A percentile compares a stretch with the other conserved stretches of the same genome.
Conservation (phyloP, 805 yeast genomes). For the Tetrapisispora pingtungensis region DNA sequence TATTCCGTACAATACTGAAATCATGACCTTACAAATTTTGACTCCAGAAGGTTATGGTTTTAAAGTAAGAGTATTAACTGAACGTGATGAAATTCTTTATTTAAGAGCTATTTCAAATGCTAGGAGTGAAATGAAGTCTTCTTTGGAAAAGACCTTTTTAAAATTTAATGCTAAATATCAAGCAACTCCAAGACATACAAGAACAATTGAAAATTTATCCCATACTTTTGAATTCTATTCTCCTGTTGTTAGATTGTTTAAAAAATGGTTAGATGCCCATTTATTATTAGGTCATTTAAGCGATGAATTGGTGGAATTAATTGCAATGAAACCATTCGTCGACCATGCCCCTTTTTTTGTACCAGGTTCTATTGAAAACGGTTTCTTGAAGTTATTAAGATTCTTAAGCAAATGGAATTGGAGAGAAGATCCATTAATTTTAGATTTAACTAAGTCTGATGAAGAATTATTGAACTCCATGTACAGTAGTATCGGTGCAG, state of each 20-base stretch:
- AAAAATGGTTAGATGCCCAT: conserved; percentile 84
- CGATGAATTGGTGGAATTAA: conserved; percentile 73
- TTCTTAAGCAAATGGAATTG: conserved; percentile 86
- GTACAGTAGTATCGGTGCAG: conserved; percentile 21
- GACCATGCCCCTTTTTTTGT: conserved; percentile 77
- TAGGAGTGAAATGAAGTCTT: conserved; percentile 47
- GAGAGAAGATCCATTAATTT: conserved; percentile 75
- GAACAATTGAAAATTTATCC: conserved; percentile 62
- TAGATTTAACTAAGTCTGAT: conserved; percentile 57
- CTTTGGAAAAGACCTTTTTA: conserved; percentile 51
- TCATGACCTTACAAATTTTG: conserved; percentile 51
- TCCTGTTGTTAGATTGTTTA: conserved; percentile 74
- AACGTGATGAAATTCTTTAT: conserved; percentile 70
- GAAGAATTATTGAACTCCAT: conserved; percentile 29
- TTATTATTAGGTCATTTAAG: conserved; percentile 57
- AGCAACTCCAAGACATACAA: conserved; percentile 68
- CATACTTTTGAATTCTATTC: conserved; percentile 65
- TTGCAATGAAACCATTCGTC: conserved; percentile 76
- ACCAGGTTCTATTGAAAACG: conserved; percentile 73
- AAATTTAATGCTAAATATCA: conserved; percentile 54
- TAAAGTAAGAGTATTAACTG: conserved; percentile 64
- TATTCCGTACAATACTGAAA: conserved; percentile 53
- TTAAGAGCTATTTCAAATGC: conserved; percentile 61
- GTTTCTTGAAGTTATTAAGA: conserved; percentile 63
- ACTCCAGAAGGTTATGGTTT: conserved; percentile 90